Base-by-base conservation (phyloP, 805 yeast genomes). In the Metschnikowia colocasiae region DNA sequence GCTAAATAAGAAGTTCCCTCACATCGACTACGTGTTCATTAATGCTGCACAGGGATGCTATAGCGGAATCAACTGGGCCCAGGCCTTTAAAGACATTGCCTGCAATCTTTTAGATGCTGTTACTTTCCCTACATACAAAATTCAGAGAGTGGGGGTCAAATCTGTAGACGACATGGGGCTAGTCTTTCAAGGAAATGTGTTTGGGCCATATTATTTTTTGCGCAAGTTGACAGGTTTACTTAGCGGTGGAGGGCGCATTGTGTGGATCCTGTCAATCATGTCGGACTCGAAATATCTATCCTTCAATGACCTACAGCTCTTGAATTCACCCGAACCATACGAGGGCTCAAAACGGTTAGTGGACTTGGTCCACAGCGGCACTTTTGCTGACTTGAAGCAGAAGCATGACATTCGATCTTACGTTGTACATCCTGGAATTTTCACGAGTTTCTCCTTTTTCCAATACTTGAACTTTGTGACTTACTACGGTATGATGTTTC, bases 111-210 rank as follows among this genome's bases (percentile, higher is more conserved):
- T 89, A 25, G 79, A 80, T 40, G 94, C 94, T 2, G 92, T 85
- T n/a, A 94, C 98, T 0, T 81, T 78, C 49, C 97, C 97, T 7
- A 81, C 82, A 1, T 91, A 87, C 68, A 90, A 92, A 65, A 76
- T 85, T 32, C 98, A 94, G 71, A 74, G 78, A 48, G 75, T 80
- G 15, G 97, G 97, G 3, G 82, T 83, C 22, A 81, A 78, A 59
- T 80, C 96, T 1, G 63, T 59, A 16, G 99, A 94, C 65, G 90
- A 80, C 0, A 57, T 92, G 73, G 97, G 98, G 1, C 69, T 86
- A 26, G 89, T 90, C 3, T 94, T 92, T 70, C 96, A 94, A 66
- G 95, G 94, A 4, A 94, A 94, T 61, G 96, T 92, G n/a, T 88
- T 94, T 68, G 96, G 96, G 0, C 98, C 98, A 2, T 91, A 87